Evolutionary conservation across 257 asterid species (phyloP), one percentile per base, ranked within the genome.

Genomic region (Nicotiana obtusifolia): DNA sequence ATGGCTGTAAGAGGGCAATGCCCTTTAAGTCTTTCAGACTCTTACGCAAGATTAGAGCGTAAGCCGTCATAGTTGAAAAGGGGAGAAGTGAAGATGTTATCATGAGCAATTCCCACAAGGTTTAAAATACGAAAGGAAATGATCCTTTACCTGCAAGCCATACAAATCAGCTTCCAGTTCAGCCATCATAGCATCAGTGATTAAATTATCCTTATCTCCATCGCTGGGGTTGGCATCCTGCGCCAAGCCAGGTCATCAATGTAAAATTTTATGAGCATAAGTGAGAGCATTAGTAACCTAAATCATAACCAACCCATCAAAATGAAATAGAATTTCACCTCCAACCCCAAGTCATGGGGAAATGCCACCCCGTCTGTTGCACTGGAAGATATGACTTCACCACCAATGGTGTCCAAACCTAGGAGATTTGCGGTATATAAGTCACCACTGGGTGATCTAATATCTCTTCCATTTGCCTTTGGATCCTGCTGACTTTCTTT

Each of bases 91-190:
- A 49, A 75, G 52, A 49, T 49, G 16, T 75, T 49, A 49, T 75
- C 44, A 24, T 47, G 79, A 75, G 62, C 41, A 73, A 28, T 73
- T 73, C 41, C 61, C 49, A 75, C 61, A 49, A 75, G 61, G 37
- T 73, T 75, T 75, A 71, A 30, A 22, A 22, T 71, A 22, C 22
- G 52, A 75, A 49, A 75, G 62, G 41, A 24, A 75, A 15, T 75
- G 41, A 75, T 24, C 37, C 15, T 75, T 69, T 89, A 90, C 97
- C 97, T 93, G 97, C 81, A 93, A 88, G 80, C 97, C 97, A 85
- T 90, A 91, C 61, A 90, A 71, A 84, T 88, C 93, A 5, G 97
- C 97, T 84, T 93, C 97, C 88, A 91, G 86, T 87, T 93, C 97
- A 86, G 93, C 97, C 76, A 93, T 88, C 92, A 86, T 69, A 82